These are phyloP conservation scores for Salix suchowensis DNA, from an alignment of 345 rosid genomes.

Conservation along the genomic window DNA sequence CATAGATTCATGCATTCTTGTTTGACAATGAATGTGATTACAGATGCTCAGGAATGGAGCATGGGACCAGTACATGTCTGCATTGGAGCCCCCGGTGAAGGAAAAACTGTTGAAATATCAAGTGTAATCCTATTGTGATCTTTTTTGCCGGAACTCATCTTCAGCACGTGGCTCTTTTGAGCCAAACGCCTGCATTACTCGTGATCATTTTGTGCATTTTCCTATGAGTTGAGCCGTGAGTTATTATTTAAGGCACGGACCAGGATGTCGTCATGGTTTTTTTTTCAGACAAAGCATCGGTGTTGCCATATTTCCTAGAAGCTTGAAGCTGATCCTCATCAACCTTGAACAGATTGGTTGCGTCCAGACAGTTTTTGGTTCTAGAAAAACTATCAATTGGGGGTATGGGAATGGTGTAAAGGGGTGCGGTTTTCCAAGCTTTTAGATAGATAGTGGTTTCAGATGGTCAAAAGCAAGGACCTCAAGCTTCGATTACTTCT, in stretches of 20 bases:
- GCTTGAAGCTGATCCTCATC: slow-evolving; percentile 20
- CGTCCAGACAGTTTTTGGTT: slow-evolving; percentile 5
- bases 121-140: slow-evolving; percentile 34
- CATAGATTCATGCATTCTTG: neutral
- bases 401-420: slow-evolving; percentile 16
- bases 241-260: slow-evolving; percentile 12
- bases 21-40: slow-evolving; percentile 1
- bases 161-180: slow-evolving; percentile 7
- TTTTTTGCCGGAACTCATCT: slow-evolving; percentile 7
- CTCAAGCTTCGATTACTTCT: neutral
- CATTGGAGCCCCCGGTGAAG: slow-evolving; percentile 78
- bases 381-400: slow-evolving; percentile 3
- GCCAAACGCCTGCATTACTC: slow-evolving; percentile 11
- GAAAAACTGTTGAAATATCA: slow-evolving; percentile 80
- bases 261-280: slow-evolving; percentile 20
- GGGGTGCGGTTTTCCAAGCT: slow-evolving; percentile 22
- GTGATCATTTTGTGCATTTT: slow-evolving; percentile 16
- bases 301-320: slow-evolving; percentile 15
- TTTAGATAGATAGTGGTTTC: slow-evolving; percentile 7
- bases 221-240: slow-evolving; percentile 18
- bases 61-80: slow-evolving; percentile 84
- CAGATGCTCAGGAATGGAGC: slow-evolving; percentile 88
- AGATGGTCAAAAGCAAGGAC: neutral
- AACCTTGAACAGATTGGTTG: neutral
- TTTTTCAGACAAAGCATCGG: slow-evolving; percentile 16